Conservation (phyloP, 768 basidiomycete species). For the Leucosporidium yakuticum region DNA sequence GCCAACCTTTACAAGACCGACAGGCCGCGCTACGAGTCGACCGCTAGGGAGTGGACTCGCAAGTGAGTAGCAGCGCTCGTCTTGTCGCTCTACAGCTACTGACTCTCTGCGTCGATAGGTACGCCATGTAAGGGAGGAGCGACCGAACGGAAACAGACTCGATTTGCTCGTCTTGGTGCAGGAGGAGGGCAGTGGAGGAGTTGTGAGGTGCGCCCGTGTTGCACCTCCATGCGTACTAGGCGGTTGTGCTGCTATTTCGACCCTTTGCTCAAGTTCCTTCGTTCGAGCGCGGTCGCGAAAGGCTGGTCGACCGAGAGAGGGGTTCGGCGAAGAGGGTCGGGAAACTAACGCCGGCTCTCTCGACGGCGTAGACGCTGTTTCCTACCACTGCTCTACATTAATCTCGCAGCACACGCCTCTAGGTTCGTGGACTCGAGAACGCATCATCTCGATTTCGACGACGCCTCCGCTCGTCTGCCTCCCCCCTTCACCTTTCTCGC, state of each 20-base stretch:
- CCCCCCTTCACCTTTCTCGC: background rate
- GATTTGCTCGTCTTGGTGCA: background rate
- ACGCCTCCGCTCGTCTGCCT: background rate
- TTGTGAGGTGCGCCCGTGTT: background rate
- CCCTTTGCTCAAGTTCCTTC: background rate
- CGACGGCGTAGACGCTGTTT: too few relatives aligned
- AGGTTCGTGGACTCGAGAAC: too few relatives aligned
- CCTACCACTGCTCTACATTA: too few relatives aligned
- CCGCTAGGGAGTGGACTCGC: constrained; percentile 98
- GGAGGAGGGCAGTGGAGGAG: background rate
- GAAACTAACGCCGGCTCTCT: too few relatives aligned
- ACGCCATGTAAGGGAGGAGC: constrained; percentile 19
- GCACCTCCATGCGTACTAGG: background rate
- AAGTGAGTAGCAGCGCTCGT: constrained; percentile 55
- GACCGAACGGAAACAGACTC: background rate
- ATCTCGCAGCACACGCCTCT: too few relatives aligned
- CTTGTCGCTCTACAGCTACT: background rate
- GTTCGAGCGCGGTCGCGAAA: background rate
- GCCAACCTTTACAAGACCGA: constrained; percentile 97
- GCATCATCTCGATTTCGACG: too few relatives aligned
- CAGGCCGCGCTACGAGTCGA: constrained; percentile 91
- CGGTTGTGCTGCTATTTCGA: too few relatives aligned
- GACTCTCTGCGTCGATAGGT: constrained; percentile 1
- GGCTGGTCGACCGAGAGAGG: background rate
- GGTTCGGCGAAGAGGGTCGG: too few relatives aligned